Evolutionary conservation across 345 rosid species (phyloP).

Genomic region (Schrenkiella parvula): DNA sequence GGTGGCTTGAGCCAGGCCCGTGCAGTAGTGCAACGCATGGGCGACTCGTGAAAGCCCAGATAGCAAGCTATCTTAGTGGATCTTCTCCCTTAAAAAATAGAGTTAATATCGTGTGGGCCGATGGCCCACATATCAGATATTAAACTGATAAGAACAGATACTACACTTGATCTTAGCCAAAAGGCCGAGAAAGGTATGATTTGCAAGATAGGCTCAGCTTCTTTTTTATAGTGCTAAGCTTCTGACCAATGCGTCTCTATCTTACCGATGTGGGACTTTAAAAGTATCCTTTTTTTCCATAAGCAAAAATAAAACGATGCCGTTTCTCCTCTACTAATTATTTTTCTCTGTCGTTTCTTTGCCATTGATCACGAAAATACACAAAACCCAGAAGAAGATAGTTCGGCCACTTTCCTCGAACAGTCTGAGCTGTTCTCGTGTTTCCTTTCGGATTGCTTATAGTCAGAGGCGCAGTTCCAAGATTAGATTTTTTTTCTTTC

Average conservation of each 20-base stretch:
- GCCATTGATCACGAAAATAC: neutral
- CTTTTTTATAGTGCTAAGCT: neutral
- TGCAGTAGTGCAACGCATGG: conserved; percentile 15
- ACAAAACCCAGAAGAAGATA: no score
- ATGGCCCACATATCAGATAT: conserved; percentile 50
- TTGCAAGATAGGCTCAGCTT: neutral
- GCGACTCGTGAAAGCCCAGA: neutral
- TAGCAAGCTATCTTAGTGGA: neutral
- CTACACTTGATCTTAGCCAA: conserved; percentile 72
- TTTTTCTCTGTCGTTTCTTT: neutral
- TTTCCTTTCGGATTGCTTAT: no score
- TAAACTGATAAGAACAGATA: conserved; percentile 66
- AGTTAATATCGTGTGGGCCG: neutral
- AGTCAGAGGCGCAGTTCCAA: no score
- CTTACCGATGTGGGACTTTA: conserved; percentile 24
- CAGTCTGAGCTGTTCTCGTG: no score
- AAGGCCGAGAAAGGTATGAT: conserved; percentile 64
- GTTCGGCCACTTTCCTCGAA: no score
- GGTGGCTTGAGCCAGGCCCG: conserved; percentile 12
- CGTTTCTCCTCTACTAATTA: neutral
- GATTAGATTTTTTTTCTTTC: no score
- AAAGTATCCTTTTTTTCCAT: neutral
- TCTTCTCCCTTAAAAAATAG: neutral
- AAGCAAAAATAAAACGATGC: neutral
- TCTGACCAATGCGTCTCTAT: neutral